These are phyloP conservation scores for Globisporangium rhizosaccharum DNA, from an alignment of 352 stramenopile genomes.

Conservation along the genomic window DNA sequence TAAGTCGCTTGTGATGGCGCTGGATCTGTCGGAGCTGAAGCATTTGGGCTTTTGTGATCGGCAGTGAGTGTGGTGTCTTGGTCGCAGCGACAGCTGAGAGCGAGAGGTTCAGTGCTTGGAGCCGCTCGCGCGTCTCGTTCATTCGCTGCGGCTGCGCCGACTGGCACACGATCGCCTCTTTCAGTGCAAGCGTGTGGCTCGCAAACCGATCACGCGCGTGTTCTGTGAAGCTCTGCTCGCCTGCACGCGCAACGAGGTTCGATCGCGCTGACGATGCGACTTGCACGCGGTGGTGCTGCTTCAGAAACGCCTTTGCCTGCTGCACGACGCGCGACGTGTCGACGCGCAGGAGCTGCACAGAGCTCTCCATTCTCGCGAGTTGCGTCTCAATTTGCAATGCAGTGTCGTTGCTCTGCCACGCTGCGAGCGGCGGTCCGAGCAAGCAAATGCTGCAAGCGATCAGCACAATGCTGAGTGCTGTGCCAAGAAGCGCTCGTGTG, in stretches of 20 bases:
- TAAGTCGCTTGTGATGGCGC: constrained; percentile 2
- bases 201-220: constrained; percentile 9
- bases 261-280: constrained; percentile 6
- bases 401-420: constrained; percentile 11
- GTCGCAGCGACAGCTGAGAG: background rate
- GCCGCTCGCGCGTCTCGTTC: constrained; percentile 8
- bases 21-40: constrained; percentile 12
- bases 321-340: constrained; percentile 8
- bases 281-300: constrained; percentile 9
- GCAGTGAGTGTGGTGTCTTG: background rate
- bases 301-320: constrained; percentile 10
- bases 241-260: constrained; percentile 7
- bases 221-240: background rate
- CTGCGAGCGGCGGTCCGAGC: constrained; percentile 5
- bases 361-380: constrained; percentile 1
- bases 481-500: background rate
- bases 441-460: background rate
- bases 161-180: constrained; percentile 10
- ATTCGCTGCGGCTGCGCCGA: background rate
- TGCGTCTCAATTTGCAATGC: background rate
- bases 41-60: constrained; percentile 6
- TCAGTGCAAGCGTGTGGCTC: constrained; percentile 7
- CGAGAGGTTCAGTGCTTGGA: constrained; percentile 13
- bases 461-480: constrained; percentile 1
- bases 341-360: constrained; percentile 1